phyloP scores from a whole-genome alignment of 208 protist species.

The Acanthamoeba triangularis region DNA sequence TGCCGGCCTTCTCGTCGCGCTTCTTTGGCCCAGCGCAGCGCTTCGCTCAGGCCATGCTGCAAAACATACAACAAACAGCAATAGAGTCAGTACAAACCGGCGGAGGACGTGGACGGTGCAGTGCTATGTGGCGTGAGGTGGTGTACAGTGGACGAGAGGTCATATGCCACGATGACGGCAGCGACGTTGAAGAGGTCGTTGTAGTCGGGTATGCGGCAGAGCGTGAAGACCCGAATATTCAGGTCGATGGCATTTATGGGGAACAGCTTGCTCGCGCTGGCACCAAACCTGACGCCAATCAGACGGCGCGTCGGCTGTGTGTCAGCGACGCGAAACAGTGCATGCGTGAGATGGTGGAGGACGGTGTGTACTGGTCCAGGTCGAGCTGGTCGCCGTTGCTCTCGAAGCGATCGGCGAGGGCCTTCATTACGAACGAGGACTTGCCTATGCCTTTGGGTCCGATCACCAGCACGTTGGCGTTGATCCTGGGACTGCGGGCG shows the following conservation, averaged over 20 bases:
- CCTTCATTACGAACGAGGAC: constrained; percentile 33
- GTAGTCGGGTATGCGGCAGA: constrained; percentile 47
- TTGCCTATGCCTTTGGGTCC: neutral
- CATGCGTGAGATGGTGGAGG: neutral
- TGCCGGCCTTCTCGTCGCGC: neutral
- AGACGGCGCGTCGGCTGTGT: too few relatives aligned
- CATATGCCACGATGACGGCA: constrained; percentile 32
- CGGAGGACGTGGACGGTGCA: neutral
- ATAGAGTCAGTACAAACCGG: neutral
- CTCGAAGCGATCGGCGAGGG: constrained; percentile 9
- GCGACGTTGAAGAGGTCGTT: constrained; percentile 68
- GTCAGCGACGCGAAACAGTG: neutral
- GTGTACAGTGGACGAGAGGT: neutral
- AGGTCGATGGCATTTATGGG: neutral
- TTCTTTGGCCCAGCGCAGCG: neutral
- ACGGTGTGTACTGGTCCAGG: neutral
- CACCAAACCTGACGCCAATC: neutral
- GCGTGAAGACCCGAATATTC: constrained; percentile 13
- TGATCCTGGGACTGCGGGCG: neutral
- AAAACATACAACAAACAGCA: neutral
- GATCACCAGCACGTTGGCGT: constrained; percentile 14
- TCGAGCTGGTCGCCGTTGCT: constrained; percentile 20
- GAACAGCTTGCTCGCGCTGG: neutral
- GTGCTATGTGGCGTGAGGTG: neutral
- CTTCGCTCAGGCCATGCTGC: neutral